phyloP scores from a whole-genome alignment of 2,329 filamentous ascomycete genomes.

The Eutypella sp. region DNA sequence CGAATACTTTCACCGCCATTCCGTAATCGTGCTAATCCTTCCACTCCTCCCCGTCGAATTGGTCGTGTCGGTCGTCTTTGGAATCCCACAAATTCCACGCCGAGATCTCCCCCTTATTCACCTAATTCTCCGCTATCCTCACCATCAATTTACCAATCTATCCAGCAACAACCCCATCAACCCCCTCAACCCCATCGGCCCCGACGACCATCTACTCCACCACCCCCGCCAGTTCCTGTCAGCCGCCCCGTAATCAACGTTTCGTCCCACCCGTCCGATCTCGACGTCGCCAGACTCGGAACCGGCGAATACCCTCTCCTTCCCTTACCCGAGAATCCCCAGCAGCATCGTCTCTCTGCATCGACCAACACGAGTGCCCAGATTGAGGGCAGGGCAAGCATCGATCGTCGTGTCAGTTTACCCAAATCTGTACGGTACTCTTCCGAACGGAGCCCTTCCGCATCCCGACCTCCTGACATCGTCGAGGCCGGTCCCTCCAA shows the following conservation, averaged over 20 bases:
- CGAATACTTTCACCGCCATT: slow-evolving; percentile 36
- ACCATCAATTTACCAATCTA: too few species aligned
- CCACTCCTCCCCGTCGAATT: slow-evolving; percentile 33
- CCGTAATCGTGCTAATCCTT: slow-evolving; percentile 33
- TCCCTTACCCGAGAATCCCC: slow-evolving; percentile 45
- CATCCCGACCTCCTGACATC: slow-evolving; percentile 19
- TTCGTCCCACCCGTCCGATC: slow-evolving; percentile 31
- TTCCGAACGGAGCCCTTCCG: slow-evolving; percentile 43
- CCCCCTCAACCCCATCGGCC: slow-evolving; percentile 24
- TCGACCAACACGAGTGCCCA: slow-evolving; percentile 46
- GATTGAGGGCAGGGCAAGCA: slow-evolving; percentile 40
- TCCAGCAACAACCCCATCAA: slow-evolving; percentile 22
- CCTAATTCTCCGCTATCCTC: not conserved
- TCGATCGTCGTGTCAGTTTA: slow-evolving; percentile 46
- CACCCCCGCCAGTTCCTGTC: slow-evolving; percentile 47
- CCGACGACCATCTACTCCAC: slow-evolving; percentile 49
- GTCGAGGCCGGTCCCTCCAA: slow-evolving; percentile 21
- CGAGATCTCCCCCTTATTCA: slow-evolving; percentile 33
- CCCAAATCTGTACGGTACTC: slow-evolving; percentile 50
- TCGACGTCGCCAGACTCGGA: slow-evolving; percentile 30
- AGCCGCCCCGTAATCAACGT: slow-evolving; percentile 38
- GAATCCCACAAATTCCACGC: slow-evolving; percentile 58
- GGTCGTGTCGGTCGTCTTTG: slow-evolving; percentile 47
- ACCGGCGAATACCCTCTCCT: slow-evolving; percentile 48
- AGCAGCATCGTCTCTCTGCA: slow-evolving; percentile 38